Percentiles rank a stretch among this genome's conserved stretches.
Conservation (phyloP, 2,329 filamentous ascomycete species). For the Aspergillus sp. region DNA sequence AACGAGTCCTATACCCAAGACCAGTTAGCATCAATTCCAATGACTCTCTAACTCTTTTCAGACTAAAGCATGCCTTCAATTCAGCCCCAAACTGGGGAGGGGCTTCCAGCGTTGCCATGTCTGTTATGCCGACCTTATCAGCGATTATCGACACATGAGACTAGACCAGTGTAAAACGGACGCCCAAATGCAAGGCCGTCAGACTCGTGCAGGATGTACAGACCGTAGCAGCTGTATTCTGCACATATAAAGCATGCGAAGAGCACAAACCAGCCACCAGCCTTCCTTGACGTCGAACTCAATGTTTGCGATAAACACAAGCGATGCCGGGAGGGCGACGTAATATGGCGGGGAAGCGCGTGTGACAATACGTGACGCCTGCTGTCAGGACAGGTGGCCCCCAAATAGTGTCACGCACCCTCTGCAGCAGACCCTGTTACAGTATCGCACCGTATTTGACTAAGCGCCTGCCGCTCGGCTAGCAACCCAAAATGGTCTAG, state of each 20-base stretch:
- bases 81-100: slow-evolving; percentile 85
- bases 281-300: too few relatives aligned
- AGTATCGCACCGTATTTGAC: slow-evolving; percentile 8
- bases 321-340: not conserved
- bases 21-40: not conserved
- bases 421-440: not conserved
- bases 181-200: too few relatives aligned
- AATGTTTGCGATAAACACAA: not conserved
- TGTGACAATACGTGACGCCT: slow-evolving; percentile 23
- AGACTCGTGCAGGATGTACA: not conserved
- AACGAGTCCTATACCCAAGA: slow-evolving; percentile 70
- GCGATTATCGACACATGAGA: slow-evolving; percentile 17
- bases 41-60: too few relatives aligned
- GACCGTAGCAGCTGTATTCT: not conserved
- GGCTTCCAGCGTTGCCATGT: slow-evolving; percentile 75
- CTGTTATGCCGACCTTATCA: slow-evolving; percentile 3
- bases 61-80: slow-evolving; percentile 62
- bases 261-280: too few relatives aligned
- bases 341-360: slow-evolving; percentile 18
- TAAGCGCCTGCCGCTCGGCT: slow-evolving; percentile 3
- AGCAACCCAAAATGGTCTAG: slow-evolving; percentile 9
- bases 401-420: not conserved
- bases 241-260: not conserved
- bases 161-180: not conserved
- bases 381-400: slow-evolving; percentile 12